phyloP scores from a whole-genome alignment of 495 filamentous ascomycete species.

The Trichoderma virens region DNA sequence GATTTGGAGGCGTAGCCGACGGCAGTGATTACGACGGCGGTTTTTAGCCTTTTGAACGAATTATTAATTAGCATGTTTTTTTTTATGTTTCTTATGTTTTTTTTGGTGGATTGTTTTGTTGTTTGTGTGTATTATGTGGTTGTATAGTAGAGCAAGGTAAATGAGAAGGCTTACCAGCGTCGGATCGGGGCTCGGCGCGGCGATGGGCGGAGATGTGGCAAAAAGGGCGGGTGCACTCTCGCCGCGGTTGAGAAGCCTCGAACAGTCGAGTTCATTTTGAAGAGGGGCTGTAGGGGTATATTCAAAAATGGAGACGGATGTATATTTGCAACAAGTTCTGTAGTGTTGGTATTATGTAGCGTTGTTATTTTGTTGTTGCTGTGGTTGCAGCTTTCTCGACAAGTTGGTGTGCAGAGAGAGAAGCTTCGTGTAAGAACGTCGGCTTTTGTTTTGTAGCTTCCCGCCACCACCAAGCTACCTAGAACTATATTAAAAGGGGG shows the following conservation, averaged over 20 bases:
- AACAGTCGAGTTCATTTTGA: background rate
- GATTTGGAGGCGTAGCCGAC: slow-evolving; percentile 3
- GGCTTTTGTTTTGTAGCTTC: no score
- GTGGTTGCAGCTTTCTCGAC: no score
- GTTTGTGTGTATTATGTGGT: background rate
- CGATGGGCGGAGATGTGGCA: background rate
- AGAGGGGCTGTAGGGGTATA: no score
- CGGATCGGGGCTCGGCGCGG: slow-evolving; percentile 4
- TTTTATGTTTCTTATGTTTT: background rate
- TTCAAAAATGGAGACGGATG: background rate
- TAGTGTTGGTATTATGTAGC: no score
- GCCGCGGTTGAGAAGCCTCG: slow-evolving; percentile 10
- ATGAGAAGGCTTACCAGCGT: slow-evolving; percentile 2
- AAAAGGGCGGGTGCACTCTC: slow-evolving; percentile 7
- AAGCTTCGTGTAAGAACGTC: no score
- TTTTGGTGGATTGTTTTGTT: background rate
- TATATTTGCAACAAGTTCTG: background rate
- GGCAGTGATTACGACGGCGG: background rate
- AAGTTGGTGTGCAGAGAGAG: no score
- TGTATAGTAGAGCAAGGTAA: background rate
- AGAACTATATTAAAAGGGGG: no score
- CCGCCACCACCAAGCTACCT: no score
- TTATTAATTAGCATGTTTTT: background rate
- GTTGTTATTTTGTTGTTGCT: no score
- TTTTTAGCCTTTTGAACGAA: slow-evolving; percentile 1